Conservation (phyloP, 768 basidiomycete species). For the Pleurotus djamor region DNA sequence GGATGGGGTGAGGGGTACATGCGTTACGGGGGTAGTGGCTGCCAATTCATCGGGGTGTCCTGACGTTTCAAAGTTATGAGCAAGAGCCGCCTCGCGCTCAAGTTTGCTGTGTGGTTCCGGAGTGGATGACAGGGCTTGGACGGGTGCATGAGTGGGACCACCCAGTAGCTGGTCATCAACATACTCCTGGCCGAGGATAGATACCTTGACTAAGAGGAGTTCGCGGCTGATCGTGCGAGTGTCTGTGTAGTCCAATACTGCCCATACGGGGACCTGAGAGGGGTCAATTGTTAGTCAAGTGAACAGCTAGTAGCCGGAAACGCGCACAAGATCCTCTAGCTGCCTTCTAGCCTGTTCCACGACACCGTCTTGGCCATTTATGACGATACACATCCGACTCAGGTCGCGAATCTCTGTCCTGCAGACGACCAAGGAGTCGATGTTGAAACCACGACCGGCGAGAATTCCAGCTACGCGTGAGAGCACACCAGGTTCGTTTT, state of each 20-base stretch:
- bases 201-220: conserved; percentile 92
- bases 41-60: conserved; percentile 18
- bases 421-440: conserved; percentile 98
- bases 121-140: conserved; percentile 28
- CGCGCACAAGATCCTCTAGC: conserved; percentile 89
- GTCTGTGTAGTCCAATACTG: conserved; percentile 95
- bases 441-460: conserved; percentile 97
- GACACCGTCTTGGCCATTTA: conserved; percentile 95
- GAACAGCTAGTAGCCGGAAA: background rate
- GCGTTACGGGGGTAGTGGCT: conserved; percentile 37
- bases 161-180: conserved; percentile 88
- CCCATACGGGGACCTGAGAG: conserved; percentile 95
- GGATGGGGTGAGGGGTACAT: conserved; percentile 60
- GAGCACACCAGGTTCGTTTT: conserved; percentile 99
- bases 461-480: conserved; percentile 97
- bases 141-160: conserved; percentile 80
- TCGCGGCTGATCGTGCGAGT: conserved; percentile 91
- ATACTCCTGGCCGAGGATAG: conserved; percentile 96
- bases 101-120: conserved; percentile 36
- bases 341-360: conserved; percentile 97
- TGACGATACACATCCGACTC: conserved; percentile 96
- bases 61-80: conserved; percentile 66
- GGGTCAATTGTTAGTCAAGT: background rate
- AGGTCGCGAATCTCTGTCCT: conserved; percentile 96
- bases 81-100: conserved; percentile 70